Evolutionary conservation across 257 asterid genomes (phyloP).

Genomic region (Prunella vulgaris): DNA sequence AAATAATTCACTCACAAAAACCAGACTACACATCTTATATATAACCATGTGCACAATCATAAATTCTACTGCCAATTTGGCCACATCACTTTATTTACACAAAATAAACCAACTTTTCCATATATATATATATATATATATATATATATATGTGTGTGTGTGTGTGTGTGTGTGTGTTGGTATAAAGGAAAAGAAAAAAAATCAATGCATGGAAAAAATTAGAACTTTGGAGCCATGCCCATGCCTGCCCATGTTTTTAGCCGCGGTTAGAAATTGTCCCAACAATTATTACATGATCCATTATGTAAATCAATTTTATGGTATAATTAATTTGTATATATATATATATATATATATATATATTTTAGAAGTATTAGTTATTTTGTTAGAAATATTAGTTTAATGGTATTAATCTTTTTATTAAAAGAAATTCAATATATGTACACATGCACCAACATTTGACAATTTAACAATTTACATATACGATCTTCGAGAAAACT

Average conservation of each 20-base stretch:
- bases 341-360: too few relatives aligned
- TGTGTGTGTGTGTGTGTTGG: too few relatives aligned
- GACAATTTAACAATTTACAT: too few relatives aligned
- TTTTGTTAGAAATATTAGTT: too few relatives aligned
- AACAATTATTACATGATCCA: background rate
- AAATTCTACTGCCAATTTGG: slow-evolving; percentile 14
- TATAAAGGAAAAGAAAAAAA: background rate
- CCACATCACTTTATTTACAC: slow-evolving; percentile 11
- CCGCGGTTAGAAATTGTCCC: background rate
- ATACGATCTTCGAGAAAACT: too few relatives aligned
- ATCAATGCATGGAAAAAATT: background rate
- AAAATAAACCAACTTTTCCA: slow-evolving; percentile 1
- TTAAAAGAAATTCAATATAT: too few relatives aligned
- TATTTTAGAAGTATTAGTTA: too few relatives aligned
- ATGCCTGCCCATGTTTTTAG: slow-evolving; percentile 2
- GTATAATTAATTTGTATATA: too few relatives aligned
- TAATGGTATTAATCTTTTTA: too few relatives aligned
- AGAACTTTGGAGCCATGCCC: background rate
- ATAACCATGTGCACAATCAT: slow-evolving; percentile 25
- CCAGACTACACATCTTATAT: slow-evolving; percentile 8
- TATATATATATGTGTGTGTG: too few relatives aligned
- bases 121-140: background rate
- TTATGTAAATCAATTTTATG: too few relatives aligned
- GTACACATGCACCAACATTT: too few relatives aligned
- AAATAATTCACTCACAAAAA: slow-evolving; percentile 14